These are phyloP conservation scores for Exophiala lecanii-corni DNA, from an alignment of 2,329 filamentous ascomycete species.

Conservation along the genomic window DNA sequence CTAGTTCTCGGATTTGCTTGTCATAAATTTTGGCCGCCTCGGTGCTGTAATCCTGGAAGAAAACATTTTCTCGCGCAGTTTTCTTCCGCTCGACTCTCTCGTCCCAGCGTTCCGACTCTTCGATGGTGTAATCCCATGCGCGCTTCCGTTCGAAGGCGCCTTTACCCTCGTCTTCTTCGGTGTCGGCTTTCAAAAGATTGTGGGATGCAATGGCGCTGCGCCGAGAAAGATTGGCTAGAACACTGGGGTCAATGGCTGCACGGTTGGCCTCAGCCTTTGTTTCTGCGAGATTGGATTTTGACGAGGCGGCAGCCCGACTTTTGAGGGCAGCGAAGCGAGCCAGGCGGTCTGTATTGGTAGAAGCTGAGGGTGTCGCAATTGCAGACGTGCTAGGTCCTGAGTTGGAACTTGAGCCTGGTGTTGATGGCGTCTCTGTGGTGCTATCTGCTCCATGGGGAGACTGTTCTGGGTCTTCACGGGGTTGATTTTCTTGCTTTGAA, in stretches of 20 bases:
- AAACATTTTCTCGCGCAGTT: constrained; percentile 73
- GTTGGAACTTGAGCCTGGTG: constrained; percentile 3
- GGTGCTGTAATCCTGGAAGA: constrained; percentile 82
- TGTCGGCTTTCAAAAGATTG: constrained; percentile 88
- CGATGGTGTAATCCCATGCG: constrained; percentile 97
- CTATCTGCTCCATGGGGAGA: not conserved
- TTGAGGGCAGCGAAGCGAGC: constrained; percentile 28
- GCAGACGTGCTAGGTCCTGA: too few species aligned
- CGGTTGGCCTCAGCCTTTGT: constrained; percentile 78
- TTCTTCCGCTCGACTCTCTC: constrained; percentile 81
- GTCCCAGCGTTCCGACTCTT: constrained; percentile 94
- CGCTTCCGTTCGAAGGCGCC: constrained; percentile 81
- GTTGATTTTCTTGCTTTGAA: not conserved
- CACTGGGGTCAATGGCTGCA: constrained; percentile 68
- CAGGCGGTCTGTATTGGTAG: constrained; percentile 18
- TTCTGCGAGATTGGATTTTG: constrained; percentile 73
- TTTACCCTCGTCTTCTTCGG: constrained; percentile 69
- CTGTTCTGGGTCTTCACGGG: not conserved
- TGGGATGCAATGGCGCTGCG: constrained; percentile 84
- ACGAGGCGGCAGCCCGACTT: constrained; percentile 40
- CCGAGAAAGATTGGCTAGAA: constrained; percentile 73
- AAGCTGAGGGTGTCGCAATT: constrained; percentile 5
- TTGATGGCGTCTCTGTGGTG: not conserved
- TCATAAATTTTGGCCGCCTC: constrained; percentile 94
- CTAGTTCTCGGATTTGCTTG: constrained; percentile 73